Evolutionary conservation across 2,329 filamentous ascomycete genomes (phyloP), one percentile per base, ranked within the genome.

Genomic region (Hypoxylon sp.): DNA sequence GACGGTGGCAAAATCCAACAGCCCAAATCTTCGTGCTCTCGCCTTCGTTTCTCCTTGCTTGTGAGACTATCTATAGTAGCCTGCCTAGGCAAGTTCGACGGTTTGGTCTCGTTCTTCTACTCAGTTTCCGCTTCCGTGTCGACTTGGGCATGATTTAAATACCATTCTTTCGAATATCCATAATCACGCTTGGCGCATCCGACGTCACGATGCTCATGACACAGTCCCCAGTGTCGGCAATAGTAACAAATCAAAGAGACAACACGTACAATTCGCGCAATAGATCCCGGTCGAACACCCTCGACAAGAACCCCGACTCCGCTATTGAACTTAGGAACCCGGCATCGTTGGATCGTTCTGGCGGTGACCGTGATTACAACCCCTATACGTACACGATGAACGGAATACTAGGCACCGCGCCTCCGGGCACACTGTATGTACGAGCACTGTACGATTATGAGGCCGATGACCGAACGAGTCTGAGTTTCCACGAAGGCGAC

Each of bases 401-500:
- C 78, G 86, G 87, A 70, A 82, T 88, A 69, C 81, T 87, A 73
- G 84, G 85, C 68, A 84, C 85, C 70, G 83, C 87, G 75, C 86
- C 88, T 65, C 84, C 84, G 66, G 87, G 88, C 77, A 88, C 90
- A 76, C 90, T 97, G 84, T 98, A 96, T 78, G 96, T 99, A 75
- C 91, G 94, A 76, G 96, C 96, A 48, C 87, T 98, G 69, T 99
- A 98, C 84, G 93, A 97, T 83, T 99, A 98, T 83, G 93, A 97
- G 77, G 93, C 96, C 75, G 95, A 99, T 81, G 96, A 99, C 81
- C 90, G 93, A 74, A 98, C 95, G 50, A 97, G 94, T 82, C 83
- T 99, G 77, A 98, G 94, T 81, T 99, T 99, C 80, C 93, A 93
- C 74, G 92, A 97, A 79, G 96, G 96, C 75, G 96, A 99, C 81